Evolutionary conservation across 176 grass and related monocot genomes (phyloP), one percentile per base, ranked within the genome.

Genomic region (Raddia guianensis): DNA sequence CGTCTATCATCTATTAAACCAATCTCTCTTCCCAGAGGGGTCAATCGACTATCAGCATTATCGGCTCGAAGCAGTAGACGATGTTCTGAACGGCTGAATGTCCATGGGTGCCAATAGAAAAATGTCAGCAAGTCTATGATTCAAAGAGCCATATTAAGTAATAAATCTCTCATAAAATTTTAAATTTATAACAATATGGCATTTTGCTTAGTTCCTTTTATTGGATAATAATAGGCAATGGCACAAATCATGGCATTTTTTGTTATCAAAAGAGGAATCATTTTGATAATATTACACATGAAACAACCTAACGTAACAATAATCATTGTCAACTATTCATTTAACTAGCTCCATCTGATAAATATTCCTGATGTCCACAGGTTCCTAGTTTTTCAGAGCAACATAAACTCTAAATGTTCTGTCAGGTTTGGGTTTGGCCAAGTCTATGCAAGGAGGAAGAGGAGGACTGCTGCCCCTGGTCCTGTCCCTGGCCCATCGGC

Each of bases 21-120:
- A 79, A 98, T 98, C 16, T 98, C 96, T 73, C 90, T 76, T 12
- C 86, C 96, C 50, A 95, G 85, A 91, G 92, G 92, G 52, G 92
- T 95, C 69, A 98, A 72, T 49, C 96, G 92, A 79, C 92, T 98
- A 74, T 98, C 92, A 70, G 96, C 96, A 91, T 98, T 98, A 75
- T 98, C 96, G 8, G 96, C 71, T 77, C 92, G 86, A 84, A 98
- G 90, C 47, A 98, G 83, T 72, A 98, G 77, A 75, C 92, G 90
- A 64, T 95, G 86, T 47, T 98, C 96, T 86, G 92, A 98, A 20
- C 92, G 92, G 80, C 96, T 98, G 86, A 88, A 58, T 66, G 48
- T 60, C 66, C 46, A 72, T 63, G 56, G 52, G 18, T 66, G 56
- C 35, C 43, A 85, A 72, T 10, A 75, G 42, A 66, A 75, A 87